Evolutionary conservation across 2,329 filamentous ascomycete species (phyloP).

Genomic region (Diaporthe capsici): DNA sequence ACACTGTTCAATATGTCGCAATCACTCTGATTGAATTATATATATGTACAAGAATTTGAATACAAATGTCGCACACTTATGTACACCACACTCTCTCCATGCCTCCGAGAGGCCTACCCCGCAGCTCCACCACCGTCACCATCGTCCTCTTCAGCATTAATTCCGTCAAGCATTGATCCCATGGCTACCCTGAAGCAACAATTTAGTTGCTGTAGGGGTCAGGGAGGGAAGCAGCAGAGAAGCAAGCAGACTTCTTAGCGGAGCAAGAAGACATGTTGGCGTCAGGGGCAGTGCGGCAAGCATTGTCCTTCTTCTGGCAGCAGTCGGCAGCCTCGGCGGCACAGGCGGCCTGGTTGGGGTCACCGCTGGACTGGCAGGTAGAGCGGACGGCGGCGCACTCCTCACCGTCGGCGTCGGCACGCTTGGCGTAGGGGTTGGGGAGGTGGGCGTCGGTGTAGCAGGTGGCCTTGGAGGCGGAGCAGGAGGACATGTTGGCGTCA

Average conservation of each 20-base stretch:
- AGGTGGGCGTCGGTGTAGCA: slow-evolving; percentile 24
- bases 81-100: background rate
- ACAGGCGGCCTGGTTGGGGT: slow-evolving; percentile 6
- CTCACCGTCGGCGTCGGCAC: slow-evolving; percentile 4
- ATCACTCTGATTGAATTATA: slow-evolving; percentile 26
- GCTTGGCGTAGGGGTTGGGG: slow-evolving; percentile 25
- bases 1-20: slow-evolving; percentile 6
- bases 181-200: background rate
- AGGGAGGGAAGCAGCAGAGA: background rate
- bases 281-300: slow-evolving; percentile 14
- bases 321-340: slow-evolving; percentile 2
- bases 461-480: slow-evolving; percentile 8
- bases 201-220: slow-evolving; percentile 30
- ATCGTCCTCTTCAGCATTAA: slow-evolving; percentile 9
- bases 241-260: slow-evolving; percentile 17
- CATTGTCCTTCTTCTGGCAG: background rate
- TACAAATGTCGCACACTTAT: background rate
- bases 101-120: background rate
- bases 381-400: slow-evolving; percentile 4
- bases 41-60: slow-evolving; percentile 29
- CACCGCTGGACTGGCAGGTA: background rate
- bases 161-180: background rate
- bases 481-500: slow-evolving; percentile 1
- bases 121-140: background rate
- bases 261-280: slow-evolving; percentile 26